These are phyloP conservation scores for Penicillium crystallinum DNA, from an alignment of 495 filamentous ascomycete genomes.

Conservation along the genomic window DNA sequence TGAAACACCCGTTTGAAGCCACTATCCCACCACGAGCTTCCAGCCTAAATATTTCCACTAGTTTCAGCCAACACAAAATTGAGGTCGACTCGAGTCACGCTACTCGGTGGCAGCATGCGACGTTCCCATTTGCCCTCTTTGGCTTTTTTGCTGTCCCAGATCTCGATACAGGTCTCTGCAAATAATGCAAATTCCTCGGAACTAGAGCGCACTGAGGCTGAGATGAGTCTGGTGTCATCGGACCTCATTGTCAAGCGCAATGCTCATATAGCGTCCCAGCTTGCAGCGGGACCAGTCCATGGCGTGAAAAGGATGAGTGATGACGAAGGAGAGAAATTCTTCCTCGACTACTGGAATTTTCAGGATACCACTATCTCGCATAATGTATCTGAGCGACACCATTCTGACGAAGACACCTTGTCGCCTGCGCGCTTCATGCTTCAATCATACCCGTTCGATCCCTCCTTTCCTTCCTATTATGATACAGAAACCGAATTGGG, in stretches of 20 bases:
- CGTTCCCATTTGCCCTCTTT: background rate
- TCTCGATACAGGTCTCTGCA: background rate
- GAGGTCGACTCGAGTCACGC: background rate
- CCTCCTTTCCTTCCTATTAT: slow-evolving; percentile 36
- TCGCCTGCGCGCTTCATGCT: slow-evolving; percentile 13
- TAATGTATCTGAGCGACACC: slow-evolving; percentile 7
- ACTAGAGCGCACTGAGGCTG: background rate
- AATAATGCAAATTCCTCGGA: background rate
- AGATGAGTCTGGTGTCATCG: background rate
- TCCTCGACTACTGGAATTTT: slow-evolving; percentile 57
- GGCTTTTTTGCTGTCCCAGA: background rate
- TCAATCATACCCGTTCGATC: slow-evolving; percentile 29
- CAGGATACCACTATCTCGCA: slow-evolving; percentile 3
- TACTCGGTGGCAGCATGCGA: background rate
- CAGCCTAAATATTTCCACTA: background rate
- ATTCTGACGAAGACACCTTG: background rate
- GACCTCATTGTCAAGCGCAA: slow-evolving; percentile 18
- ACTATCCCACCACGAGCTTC: background rate
- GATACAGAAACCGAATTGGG: background rate
- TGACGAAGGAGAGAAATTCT: slow-evolving; percentile 85
- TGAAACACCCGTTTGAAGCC: background rate
- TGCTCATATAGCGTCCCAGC: slow-evolving; percentile 16
- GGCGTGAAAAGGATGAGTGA: slow-evolving; percentile 70
- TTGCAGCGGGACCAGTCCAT: slow-evolving; percentile 15
- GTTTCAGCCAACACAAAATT: background rate